Evolutionary conservation across 2,329 filamentous ascomycete genomes (phyloP).

Genomic region (Trichoderma gracile): DNA sequence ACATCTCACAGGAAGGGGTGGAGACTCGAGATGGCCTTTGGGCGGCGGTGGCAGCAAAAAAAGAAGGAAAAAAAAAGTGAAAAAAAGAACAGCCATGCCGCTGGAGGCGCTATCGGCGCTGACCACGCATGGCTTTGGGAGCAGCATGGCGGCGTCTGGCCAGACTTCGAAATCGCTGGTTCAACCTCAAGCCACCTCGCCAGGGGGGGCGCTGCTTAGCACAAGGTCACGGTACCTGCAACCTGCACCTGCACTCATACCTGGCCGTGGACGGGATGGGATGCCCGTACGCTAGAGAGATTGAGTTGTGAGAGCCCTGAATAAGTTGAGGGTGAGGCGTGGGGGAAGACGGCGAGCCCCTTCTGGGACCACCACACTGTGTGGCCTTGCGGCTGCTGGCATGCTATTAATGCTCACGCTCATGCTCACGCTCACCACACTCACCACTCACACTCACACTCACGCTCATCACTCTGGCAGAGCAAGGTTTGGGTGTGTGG

Average conservation of each 20-base stretch:
- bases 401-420: constrained; percentile 3
- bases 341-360: constrained; percentile 9
- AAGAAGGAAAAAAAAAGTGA: neutral
- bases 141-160: constrained; percentile 18
- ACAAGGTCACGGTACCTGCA: constrained; percentile 6
- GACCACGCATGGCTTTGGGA: constrained; percentile 19
- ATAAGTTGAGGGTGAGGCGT: constrained; percentile 7
- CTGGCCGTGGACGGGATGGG: neutral
- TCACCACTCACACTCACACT: too few species aligned
- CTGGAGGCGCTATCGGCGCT: constrained; percentile 22
- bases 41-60: neutral
- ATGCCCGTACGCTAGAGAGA: too few species aligned
- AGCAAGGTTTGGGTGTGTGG: too few species aligned
- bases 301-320: neutral
- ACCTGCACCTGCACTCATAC: neutral
- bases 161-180: constrained; percentile 14
- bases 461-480: too few species aligned
- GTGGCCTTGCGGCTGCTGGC: constrained; percentile 21
- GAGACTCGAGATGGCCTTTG: too few species aligned
- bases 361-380: constrained; percentile 20
- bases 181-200: constrained; percentile 18
- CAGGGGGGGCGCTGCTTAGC: constrained; percentile 11
- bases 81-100: neutral
- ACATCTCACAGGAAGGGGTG: too few species aligned
- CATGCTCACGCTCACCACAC: constrained; percentile 1